Conservation (phyloP, 768 basidiomycete genomes). For the Aureoboletus auriporus region DNA sequence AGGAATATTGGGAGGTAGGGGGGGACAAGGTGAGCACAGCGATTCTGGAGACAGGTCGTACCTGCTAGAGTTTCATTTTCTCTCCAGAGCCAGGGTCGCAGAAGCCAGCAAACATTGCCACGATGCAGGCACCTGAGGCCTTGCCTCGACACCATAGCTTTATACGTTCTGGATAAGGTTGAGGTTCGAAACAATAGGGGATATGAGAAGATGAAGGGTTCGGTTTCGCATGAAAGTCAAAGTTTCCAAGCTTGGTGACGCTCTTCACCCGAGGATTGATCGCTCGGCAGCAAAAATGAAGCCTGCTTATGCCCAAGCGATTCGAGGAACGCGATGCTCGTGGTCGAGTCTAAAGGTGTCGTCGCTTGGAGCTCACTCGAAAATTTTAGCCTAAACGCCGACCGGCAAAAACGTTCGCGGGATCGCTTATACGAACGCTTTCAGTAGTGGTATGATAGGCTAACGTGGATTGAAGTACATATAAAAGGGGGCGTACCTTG, state of each 20-base stretch:
- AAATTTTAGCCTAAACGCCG: slow-evolving; percentile 16
- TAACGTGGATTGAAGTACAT: neutral
- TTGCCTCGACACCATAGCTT: slow-evolving; percentile 7
- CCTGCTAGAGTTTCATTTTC: neutral
- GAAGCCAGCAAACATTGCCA: neutral
- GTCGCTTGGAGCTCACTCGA: slow-evolving; percentile 22
- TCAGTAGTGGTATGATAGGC: too few relatives aligned
- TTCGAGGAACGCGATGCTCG: slow-evolving; percentile 26
- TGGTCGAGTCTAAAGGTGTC: slow-evolving; percentile 22
- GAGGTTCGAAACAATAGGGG: too few relatives aligned
- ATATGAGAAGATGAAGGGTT: too few relatives aligned
- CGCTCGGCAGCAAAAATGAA: slow-evolving; percentile 25
- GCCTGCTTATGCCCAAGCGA: slow-evolving; percentile 21
- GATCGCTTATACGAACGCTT: slow-evolving; percentile 22
- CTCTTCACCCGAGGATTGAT: slow-evolving; percentile 5
- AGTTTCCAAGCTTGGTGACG: neutral
- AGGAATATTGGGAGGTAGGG: neutral
- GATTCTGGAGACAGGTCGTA: too few relatives aligned
- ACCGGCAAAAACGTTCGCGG: slow-evolving; percentile 29
- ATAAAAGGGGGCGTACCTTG: neutral
- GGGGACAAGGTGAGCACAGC: neutral
- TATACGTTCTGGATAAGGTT: too few relatives aligned
- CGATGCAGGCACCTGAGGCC: slow-evolving; percentile 19
- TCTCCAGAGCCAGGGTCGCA: neutral
- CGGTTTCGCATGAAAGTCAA: neutral